A percentile compares a stretch with the other conserved stretches of the same genome.
Conservation (phyloP, 495 filamentous ascomycete genomes). For the Cercophora newfieldiana region DNA sequence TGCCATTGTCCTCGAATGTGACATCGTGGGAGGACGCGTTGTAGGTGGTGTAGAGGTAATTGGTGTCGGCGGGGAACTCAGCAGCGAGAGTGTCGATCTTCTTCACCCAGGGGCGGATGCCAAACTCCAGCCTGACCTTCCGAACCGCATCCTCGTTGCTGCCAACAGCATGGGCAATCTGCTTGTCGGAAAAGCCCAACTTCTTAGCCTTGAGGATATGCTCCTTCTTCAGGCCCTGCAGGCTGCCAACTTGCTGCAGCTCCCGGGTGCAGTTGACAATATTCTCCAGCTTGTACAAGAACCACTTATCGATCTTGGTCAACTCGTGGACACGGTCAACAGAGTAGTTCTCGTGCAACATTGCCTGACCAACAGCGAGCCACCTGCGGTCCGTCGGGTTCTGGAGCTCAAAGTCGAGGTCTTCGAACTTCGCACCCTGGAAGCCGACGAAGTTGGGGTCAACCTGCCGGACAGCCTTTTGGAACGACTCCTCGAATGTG, state of each 20-base stretch:
- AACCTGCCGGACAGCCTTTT: conserved; percentile 96
- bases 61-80: conserved; percentile 96
- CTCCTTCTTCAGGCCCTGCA: conserved; percentile 84
- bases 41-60: conserved; percentile 98
- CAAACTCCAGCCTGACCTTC: conserved; percentile 79
- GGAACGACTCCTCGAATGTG: conserved; percentile 98
- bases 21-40: conserved; percentile 96
- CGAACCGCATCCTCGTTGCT: conserved; percentile 88
- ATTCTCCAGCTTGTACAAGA: conserved; percentile 95
- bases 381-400: conserved; percentile 95
- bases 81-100: conserved; percentile 97
- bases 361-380: conserved; percentile 95
- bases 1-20: conserved; percentile 90
- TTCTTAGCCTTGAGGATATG: conserved; percentile 89
- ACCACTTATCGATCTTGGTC: conserved; percentile 96
- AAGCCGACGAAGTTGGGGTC: conserved; percentile 90
- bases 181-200: conserved; percentile 93
- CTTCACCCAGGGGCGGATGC: conserved; percentile 89
- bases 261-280: conserved; percentile 87
- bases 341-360: conserved; percentile 94
- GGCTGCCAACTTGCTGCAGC: conserved; percentile 82
- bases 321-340: conserved; percentile 88
- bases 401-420: conserved; percentile 83
- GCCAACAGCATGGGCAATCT: conserved; percentile 85
- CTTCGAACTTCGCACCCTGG: conserved; percentile 91